These are phyloP conservation scores for Neurospora tetraspora DNA, from an alignment of 495 filamentous ascomycete species.

Conservation along the genomic window DNA sequence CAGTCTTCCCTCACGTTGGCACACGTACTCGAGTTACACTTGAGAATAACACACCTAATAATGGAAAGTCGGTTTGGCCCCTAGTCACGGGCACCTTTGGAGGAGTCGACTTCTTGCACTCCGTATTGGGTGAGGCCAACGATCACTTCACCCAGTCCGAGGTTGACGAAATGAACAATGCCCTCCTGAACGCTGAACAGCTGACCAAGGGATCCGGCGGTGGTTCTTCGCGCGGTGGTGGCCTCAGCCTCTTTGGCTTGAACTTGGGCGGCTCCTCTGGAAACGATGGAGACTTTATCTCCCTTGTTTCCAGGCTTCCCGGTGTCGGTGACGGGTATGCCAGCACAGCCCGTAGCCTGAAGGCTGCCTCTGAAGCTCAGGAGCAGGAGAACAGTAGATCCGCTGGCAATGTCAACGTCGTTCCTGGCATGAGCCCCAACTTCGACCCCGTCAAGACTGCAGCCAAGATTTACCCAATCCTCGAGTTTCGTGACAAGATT, in stretches of 20 bases:
- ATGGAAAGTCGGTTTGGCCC: too few relatives aligned
- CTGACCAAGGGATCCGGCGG: conserved; percentile 5
- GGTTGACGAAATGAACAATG: conserved; percentile 77
- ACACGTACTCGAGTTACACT: too few relatives aligned
- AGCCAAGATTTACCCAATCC: conserved; percentile 83
- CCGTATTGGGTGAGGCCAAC: conserved; percentile 88
- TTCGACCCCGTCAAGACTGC: conserved; percentile 78
- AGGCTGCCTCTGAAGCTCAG: conserved; percentile 63
- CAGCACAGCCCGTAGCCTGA: conserved; percentile 66
- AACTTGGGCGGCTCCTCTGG: conserved; percentile 23
- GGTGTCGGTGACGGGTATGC: conserved; percentile 62
- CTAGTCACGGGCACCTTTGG: conserved; percentile 82
- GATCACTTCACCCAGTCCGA: conserved; percentile 96
- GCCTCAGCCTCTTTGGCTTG: conserved; percentile 26
- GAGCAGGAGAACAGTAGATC: conserved; percentile 46
- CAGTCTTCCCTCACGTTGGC: conserved; percentile 85
- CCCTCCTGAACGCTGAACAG: conserved; percentile 49
- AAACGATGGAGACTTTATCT: conserved; percentile 44
- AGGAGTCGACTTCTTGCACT: conserved; percentile 92
- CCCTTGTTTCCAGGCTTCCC: conserved; percentile 67
- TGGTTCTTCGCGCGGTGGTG: conserved; percentile 7
- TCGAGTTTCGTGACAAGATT: conserved; percentile 88
- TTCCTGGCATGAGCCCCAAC: conserved; percentile 60
- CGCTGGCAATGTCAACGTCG: conserved; percentile 32
- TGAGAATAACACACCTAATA: too few relatives aligned